phyloP scores from a whole-genome alignment of 2,329 filamentous ascomycete species.

The Stemphylium lycopersici region DNA sequence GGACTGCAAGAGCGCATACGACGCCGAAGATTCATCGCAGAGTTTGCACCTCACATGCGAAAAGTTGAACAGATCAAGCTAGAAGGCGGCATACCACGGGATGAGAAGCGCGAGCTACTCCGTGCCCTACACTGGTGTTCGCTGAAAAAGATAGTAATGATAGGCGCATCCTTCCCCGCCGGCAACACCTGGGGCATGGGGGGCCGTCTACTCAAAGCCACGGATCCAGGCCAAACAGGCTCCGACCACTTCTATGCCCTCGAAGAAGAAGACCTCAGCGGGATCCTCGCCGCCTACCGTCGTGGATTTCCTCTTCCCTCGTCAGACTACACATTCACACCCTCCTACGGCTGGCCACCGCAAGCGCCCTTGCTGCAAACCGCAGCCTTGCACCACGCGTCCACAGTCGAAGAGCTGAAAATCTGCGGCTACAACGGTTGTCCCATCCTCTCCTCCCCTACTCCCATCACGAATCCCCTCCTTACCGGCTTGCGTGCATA shows the following conservation, averaged over 20 bases:
- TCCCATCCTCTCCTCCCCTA: slow-evolving; percentile 48
- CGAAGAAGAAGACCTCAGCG: slow-evolving; percentile 38
- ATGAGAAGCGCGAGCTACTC: slow-evolving; percentile 55
- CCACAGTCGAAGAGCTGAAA: slow-evolving; percentile 53
- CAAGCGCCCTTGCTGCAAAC: slow-evolving; percentile 51
- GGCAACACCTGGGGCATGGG: slow-evolving; percentile 54
- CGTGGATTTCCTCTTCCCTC: slow-evolving; percentile 24
- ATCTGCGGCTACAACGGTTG: slow-evolving; percentile 56
- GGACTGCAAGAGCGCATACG: slow-evolving; percentile 32
- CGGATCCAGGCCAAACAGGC: slow-evolving; percentile 32
- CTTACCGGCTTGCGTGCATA: slow-evolving; percentile 51
- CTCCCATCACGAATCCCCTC: slow-evolving; percentile 47
- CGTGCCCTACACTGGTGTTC: slow-evolving; percentile 51
- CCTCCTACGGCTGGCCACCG: slow-evolving; percentile 51
- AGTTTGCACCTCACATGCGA: slow-evolving; percentile 52
- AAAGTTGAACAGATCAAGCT: slow-evolving; percentile 54
- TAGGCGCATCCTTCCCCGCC: slow-evolving; percentile 51
- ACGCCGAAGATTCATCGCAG: slow-evolving; percentile 49
- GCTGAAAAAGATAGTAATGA: slow-evolving; percentile 54
- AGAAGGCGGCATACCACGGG: slow-evolving; percentile 55
- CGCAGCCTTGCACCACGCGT: slow-evolving; percentile 50
- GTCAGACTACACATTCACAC: slow-evolving; percentile 39
- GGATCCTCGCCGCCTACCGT: slow-evolving; percentile 31
- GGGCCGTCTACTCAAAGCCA: slow-evolving; percentile 39
- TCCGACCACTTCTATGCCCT: slow-evolving; percentile 29